These are phyloP conservation scores for Cladosporium sp. DNA, from an alignment of 2,329 filamentous ascomycete species.

Conservation along the genomic window DNA sequence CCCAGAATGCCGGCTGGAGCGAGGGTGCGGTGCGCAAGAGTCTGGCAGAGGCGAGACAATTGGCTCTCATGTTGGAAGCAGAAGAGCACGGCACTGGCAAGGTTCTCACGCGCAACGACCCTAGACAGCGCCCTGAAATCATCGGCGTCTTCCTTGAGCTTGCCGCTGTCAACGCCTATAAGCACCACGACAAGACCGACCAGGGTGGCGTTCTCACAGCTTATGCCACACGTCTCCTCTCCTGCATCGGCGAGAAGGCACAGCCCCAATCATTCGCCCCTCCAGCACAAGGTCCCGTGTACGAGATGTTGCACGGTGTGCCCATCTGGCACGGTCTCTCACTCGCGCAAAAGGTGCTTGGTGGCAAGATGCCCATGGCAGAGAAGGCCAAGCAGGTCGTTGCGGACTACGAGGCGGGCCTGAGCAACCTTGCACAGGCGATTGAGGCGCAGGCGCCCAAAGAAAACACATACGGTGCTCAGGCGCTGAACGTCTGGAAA, in stretches of 20 bases:
- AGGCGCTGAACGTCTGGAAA: conserved; percentile 26
- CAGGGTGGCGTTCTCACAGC: conserved; percentile 36
- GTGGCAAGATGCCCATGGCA: conserved; percentile 29
- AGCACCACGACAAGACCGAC: conserved; percentile 30
- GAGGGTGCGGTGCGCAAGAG: conserved; percentile 35
- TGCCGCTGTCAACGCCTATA: conserved; percentile 37
- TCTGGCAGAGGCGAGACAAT: conserved; percentile 34
- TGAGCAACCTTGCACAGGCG: conserved; percentile 21
- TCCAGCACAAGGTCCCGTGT: conserved; percentile 8
- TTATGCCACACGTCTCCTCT: conserved; percentile 38
- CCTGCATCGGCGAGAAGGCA: conserved; percentile 19
- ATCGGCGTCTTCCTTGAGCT: conserved; percentile 43
- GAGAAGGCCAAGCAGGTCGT: conserved; percentile 21
- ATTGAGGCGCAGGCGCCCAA: conserved; percentile 21
- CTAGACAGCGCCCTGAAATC: conserved; percentile 33
- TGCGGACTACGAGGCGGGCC: conserved; percentile 23
- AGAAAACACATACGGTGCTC: conserved; percentile 23
- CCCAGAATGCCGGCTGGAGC: conserved; percentile 33
- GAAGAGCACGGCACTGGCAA: conserved; percentile 34
- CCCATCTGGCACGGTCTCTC: conserved; percentile 43
- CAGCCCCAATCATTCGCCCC: conserved; percentile 9
- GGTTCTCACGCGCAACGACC: conserved; percentile 23
- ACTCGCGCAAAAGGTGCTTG: conserved; percentile 39
- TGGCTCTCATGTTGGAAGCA: conserved; percentile 40
- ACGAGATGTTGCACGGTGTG: conserved; percentile 30